Conservation (phyloP, 345 rosid species). For the Eucalyptus marginata region DNA sequence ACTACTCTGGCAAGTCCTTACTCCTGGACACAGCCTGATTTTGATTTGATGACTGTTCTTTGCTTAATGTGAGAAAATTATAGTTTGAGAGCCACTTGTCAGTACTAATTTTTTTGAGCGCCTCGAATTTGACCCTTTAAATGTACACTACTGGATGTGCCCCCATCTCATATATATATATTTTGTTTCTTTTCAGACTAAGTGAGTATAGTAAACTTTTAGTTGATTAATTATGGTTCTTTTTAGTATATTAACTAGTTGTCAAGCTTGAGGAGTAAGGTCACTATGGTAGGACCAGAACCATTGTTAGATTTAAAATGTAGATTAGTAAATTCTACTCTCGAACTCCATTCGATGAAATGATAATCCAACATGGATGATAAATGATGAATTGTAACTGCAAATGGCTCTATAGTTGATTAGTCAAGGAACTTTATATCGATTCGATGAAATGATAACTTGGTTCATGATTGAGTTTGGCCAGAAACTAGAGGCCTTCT, state of each 20-base stretch:
- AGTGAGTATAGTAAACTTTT: background rate
- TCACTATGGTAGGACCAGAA: background rate
- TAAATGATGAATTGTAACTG: background rate
- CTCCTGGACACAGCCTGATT: background rate
- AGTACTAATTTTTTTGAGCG: background rate
- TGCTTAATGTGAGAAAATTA: background rate
- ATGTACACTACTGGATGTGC: background rate
- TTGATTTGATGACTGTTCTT: background rate
- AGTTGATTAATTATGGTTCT: background rate
- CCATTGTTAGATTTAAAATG: background rate
- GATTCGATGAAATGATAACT: background rate
- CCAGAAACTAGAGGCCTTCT: background rate
- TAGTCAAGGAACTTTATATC: background rate
- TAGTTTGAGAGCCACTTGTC: background rate
- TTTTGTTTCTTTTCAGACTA: background rate
- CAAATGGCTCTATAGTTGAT: background rate
- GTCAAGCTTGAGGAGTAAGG: background rate
- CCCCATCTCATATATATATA: background rate
- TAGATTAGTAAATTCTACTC: background rate
- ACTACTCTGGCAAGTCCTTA: constrained; percentile 55
- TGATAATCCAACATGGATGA: background rate
- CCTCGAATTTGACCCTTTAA: background rate
- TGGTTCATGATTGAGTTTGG: background rate
- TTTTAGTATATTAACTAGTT: background rate
- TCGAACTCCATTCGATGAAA: background rate